Base-by-base conservation (phyloP, 805 yeast genomes). In the Saccharomyces jurei region DNA sequence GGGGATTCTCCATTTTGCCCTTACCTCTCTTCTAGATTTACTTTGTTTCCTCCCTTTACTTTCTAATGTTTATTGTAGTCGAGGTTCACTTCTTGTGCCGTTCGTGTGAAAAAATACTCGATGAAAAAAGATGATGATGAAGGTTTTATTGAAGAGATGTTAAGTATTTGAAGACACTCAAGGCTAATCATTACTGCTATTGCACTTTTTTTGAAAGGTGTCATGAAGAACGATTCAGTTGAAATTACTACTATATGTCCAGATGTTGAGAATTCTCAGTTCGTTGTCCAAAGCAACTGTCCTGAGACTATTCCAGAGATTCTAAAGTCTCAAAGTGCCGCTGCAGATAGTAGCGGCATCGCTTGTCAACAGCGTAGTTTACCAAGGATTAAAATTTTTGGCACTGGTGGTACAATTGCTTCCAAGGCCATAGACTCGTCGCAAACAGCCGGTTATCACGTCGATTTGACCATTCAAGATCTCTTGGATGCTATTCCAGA, bases 1-100 rank as follows among this genome's bases (percentile, higher is more conserved):
- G 91, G 3, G 96, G 96, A 62, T 87, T 88, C 70, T 87, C 89
- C 95, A 87, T 87, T 22, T 4, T 36, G 25, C 32, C 49, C 54
- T 17, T 26, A 49, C n/a, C 13, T 48, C 14, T n/a, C 17, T n/a
- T 4, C 28, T 6, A 6, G 21, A 21, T 8, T 41, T 30, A 36
- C 41, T n/a, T 25, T 11, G 9, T 48, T 29, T 6, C 29, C n/a
- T 26, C 28, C 14, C 27, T 44, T 26, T 49, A 14, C 27, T 14
- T 26, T 11, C 46, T 17, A 22, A 2, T 32, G n/a, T 36, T 26
- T 21, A 41, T 5, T 13, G n/a, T n/a, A 46, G 28, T 46, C 6
- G 36, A 29, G 25, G 6, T 9, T 17, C 11, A 9, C 27, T 30
- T 30, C 25, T 49, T 49, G 29, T 25, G 51, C 46, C 41, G 32